Conservation (phyloP, 176 grass and related monocot species). For the Rhipidocladum racemiflorum region DNA sequence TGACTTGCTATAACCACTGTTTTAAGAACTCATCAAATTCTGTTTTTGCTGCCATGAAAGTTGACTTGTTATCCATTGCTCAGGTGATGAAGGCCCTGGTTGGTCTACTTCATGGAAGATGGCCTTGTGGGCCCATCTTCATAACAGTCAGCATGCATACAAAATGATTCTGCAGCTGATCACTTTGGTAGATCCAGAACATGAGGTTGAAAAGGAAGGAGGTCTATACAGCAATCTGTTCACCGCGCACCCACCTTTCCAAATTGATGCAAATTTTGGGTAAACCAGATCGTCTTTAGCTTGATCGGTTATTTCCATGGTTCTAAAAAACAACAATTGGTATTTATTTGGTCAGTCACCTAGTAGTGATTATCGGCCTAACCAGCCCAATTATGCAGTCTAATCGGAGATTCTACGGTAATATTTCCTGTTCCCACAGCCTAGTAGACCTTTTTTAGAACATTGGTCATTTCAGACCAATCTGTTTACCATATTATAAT, state of each 20-base stretch:
- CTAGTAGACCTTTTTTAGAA: too few relatives aligned
- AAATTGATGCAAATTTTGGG: slow-evolving; percentile 89
- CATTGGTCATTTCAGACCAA: neutral
- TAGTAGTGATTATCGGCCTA: too few relatives aligned
- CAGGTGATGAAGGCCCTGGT: slow-evolving; percentile 69
- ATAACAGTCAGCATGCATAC: slow-evolving; percentile 62
- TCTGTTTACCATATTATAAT: neutral
- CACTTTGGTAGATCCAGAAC: slow-evolving; percentile 56
- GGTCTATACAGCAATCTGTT: slow-evolving; percentile 77
- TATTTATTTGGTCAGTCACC: too few relatives aligned
- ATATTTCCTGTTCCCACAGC: too few relatives aligned
- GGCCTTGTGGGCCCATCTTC: slow-evolving; percentile 69
- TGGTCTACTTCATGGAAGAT: slow-evolving; percentile 94
- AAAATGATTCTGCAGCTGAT: slow-evolving; percentile 63
- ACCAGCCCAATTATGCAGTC: too few relatives aligned
- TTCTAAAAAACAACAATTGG: too few relatives aligned
- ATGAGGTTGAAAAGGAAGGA: slow-evolving; percentile 50
- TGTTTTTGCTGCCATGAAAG: neutral
- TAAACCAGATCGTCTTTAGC: slow-evolving; percentile 29
- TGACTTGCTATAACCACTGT: neutral
- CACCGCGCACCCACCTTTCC: slow-evolving; percentile 86
- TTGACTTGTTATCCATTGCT: neutral
- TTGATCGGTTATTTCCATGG: neutral
- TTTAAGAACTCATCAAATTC: neutral
- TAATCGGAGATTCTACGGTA: too few relatives aligned